Base-by-base conservation (phyloP, 208 protist species). In the Trichomonas gallinae region DNA sequence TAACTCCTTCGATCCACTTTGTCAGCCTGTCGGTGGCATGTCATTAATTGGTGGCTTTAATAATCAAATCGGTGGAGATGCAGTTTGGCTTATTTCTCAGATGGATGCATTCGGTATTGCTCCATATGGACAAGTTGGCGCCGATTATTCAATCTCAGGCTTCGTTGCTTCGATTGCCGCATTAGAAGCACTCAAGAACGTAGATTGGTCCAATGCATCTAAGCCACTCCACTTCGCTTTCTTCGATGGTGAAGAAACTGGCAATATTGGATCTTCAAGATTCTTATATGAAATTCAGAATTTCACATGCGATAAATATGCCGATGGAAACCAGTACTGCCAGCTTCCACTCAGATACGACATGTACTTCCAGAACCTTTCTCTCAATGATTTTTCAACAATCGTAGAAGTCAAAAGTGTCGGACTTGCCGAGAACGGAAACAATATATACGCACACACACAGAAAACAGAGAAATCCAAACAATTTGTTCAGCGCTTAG, bases 61-160 rank as follows among this genome's bases (percentile, higher is more conserved):
- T 9, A 51, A 93, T 42, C 11, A 93, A 34, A 48, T 48, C 51
- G 26, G 45, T 36, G 13, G 10, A 48, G 13, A 42, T 38, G 42
- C 87, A 26, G 44, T 93, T 58, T 93, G 87, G 87, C 40, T 44
- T 34, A 36, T 93, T 93, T 23, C 87, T 48, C 17, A 48, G 13
- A 48, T 51, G 15, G 87, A 93, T 40, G 17, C 87, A 4, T 93
- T 38, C 46, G 87, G 87, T 8, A 48, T 93, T 31, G 17, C 44
- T 40, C 87, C 87, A 48, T 93, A 93, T 40, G 87, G n/a, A 34
- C 44, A 48, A 10, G 44, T 51, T 38, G 87, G 87, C 31, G 40
- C 87, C 11, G 87, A 93, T 36, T 93, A 93, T 93, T 93, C 87
- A 15, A 93, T 93, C 44, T 93, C 87, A 17, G 87, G 87, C 2